Evolutionary conservation across 805 yeast species (phyloP), one percentile per base, ranked within the genome.

Genomic region (Candida silvicultrix): DNA sequence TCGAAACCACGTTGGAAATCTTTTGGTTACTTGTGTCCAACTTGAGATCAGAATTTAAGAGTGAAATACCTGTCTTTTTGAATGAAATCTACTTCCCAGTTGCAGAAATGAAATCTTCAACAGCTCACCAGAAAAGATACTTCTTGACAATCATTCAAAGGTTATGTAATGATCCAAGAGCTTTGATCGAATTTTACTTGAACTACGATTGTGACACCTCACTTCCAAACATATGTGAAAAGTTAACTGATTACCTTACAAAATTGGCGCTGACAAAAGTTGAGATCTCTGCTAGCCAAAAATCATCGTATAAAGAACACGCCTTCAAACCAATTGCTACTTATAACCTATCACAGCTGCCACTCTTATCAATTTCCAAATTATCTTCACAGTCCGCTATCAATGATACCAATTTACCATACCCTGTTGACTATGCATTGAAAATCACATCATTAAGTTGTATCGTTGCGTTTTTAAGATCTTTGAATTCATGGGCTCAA

Each of bases 31-130:
- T 94, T 54, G 72, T 92, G 37, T 79, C 89, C 21, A 85, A 89
- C 56, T 69, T 95, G 55, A 80, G 99, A 60, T 76, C 85, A 14
- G 94, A 86, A 55, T 89, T 94, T 70, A 92, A 90, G 65, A 77
- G 85, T 53, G 99, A 94, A 62, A 87, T 94, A 40, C 96, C 97
- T 1, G 96, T 95, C 0, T 87, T 95, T 59, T 78, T 90, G 69
- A 85, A 83, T 40, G 98, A 94, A 58, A 88, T 92, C 44, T 94
- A 94, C 63, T 85, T 94, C 66, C 97, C 98, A 3, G 88, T 95
- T 38, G 78, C 94, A 40, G 98, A 92, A 59, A 78, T 94, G 81
- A 86, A 83, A 59, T 81, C 95, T 2, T 86, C 97, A 1, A 88
- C 97, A 0, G 69, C 90, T 10, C 97, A 92, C 63, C 99, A 95